Percentiles rank a stretch among this genome's conserved stretches.
These are phyloP conservation scores for Trichoderma atrobrunneum DNA, from an alignment of 2,329 filamentous ascomycete species.

Conservation along the genomic window DNA sequence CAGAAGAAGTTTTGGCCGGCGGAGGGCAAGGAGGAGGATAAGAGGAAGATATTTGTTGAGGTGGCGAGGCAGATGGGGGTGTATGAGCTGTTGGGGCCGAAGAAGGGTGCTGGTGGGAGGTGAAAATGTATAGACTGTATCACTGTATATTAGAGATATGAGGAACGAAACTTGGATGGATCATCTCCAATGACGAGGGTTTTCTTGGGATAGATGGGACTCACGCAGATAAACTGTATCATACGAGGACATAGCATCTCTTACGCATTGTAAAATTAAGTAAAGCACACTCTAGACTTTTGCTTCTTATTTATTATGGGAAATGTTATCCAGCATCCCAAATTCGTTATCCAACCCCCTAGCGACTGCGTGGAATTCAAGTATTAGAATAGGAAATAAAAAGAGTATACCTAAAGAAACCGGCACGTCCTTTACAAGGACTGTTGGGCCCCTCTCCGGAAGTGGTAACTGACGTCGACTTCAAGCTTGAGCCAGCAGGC, in stretches of 20 bases:
- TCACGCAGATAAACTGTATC: not conserved
- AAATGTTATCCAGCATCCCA: too few relatives aligned
- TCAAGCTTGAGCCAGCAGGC: too few relatives aligned
- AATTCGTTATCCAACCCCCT: too few relatives aligned
- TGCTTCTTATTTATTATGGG: not conserved
- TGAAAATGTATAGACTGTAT: constrained; percentile 9
- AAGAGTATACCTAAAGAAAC: too few relatives aligned
- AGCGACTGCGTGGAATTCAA: too few relatives aligned
- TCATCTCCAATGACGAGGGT: not conserved
- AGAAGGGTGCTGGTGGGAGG: not conserved
- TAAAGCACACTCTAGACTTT: not conserved
- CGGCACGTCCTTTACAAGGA: too few relatives aligned
- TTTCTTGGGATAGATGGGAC: not conserved
- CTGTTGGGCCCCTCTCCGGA: too few relatives aligned
- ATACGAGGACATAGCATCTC: not conserved
- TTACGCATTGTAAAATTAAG: not conserved
- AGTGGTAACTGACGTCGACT: too few relatives aligned
- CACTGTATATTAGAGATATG: constrained; percentile 16
- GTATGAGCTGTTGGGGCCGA: constrained; percentile 32
- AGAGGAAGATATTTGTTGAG: constrained; percentile 30
- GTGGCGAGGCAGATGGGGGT: constrained; percentile 46
- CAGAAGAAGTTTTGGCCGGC: constrained; percentile 38
- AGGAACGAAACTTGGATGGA: constrained; percentile 1
- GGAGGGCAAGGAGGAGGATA: constrained; percentile 25
- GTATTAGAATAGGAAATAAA: too few relatives aligned